These are phyloP conservation scores for Gossypium australe DNA, from an alignment of 345 rosid genomes.

Conservation along the genomic window DNA sequence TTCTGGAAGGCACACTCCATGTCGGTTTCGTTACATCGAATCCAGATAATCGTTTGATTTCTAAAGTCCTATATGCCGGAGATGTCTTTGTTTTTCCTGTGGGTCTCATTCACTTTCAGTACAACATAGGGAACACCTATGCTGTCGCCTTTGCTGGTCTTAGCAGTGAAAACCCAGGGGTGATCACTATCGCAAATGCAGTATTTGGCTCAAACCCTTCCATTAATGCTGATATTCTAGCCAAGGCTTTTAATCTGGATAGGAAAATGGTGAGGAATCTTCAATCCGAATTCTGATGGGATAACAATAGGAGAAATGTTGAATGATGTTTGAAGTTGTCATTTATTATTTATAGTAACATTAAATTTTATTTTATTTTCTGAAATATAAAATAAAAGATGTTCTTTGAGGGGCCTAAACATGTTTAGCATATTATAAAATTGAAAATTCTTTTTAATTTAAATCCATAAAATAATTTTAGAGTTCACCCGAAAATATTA, in stretches of 20 bases:
- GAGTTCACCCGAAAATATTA: too few species aligned
- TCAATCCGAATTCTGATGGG: slow-evolving; percentile 2
- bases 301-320: not conserved
- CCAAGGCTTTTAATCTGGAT: slow-evolving; percentile 25
- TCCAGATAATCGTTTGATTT: slow-evolving; percentile 8
- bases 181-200: slow-evolving; percentile 6
- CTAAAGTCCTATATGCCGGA: slow-evolving; percentile 16
- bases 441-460: too few species aligned
- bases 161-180: slow-evolving; percentile 25
- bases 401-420: not conserved
- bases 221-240: slow-evolving; percentile 12
- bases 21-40: slow-evolving; percentile 25
- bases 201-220: too few species aligned
- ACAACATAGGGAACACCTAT: slow-evolving; percentile 8
- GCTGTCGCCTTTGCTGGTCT: slow-evolving; percentile 15
- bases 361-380: not conserved
- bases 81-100: slow-evolving; percentile 28
- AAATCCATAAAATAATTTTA: too few species aligned
- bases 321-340: not conserved
- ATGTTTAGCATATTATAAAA: too few species aligned
- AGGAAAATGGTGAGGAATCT: slow-evolving; percentile 2
- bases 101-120: slow-evolving; percentile 24
- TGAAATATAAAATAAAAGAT: not conserved
- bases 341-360: not conserved
- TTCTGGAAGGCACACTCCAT: slow-evolving; percentile 21